phyloP scores from a whole-genome alignment of 192 early-diverging fungal species.

The Coemansia sp. region DNA sequence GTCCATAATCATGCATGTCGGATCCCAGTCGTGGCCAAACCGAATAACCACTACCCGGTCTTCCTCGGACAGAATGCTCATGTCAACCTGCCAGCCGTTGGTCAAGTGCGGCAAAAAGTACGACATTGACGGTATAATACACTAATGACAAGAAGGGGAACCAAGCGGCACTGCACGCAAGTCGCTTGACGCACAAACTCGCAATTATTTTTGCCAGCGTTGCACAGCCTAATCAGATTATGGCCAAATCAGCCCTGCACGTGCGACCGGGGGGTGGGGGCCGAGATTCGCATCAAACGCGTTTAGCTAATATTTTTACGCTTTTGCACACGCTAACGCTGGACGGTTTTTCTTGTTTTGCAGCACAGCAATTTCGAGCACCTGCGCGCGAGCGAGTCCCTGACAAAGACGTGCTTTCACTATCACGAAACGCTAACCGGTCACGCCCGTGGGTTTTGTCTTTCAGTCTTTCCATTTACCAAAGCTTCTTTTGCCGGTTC shows the following conservation, averaged over 20 bases:
- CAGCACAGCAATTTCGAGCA: neutral
- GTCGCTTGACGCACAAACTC: neutral
- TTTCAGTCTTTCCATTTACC: neutral
- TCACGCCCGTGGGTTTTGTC: neutral
- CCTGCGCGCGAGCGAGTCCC: neutral
- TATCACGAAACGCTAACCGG: neutral
- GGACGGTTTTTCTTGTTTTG: slow-evolving; percentile 6
- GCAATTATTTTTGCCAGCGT: neutral
- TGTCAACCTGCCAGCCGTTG: slow-evolving; percentile 95
- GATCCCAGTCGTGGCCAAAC: slow-evolving; percentile 97
- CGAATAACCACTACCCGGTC: slow-evolving; percentile 95
- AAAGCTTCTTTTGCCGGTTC: neutral
- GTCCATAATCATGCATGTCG: slow-evolving; percentile 97
- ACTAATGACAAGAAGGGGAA: neutral
- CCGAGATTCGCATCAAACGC: neutral
- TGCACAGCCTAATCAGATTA: neutral
- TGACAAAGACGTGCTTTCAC: neutral
- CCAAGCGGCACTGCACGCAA: neutral
- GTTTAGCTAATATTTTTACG: neutral
- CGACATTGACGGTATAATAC: slow-evolving; percentile 25
- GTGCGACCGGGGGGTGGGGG: slow-evolving; percentile 9
- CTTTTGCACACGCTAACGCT: neutral
- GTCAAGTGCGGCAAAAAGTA: slow-evolving; percentile 49
- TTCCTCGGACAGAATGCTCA: slow-evolving; percentile 97
- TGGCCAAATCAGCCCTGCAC: slow-evolving; percentile 3